A percentile compares a stretch with the other conserved stretches of the same genome.
phyloP scores from a whole-genome alignment of 78 protist genomes.

The Planoprotostelium fungivorum region DNA sequence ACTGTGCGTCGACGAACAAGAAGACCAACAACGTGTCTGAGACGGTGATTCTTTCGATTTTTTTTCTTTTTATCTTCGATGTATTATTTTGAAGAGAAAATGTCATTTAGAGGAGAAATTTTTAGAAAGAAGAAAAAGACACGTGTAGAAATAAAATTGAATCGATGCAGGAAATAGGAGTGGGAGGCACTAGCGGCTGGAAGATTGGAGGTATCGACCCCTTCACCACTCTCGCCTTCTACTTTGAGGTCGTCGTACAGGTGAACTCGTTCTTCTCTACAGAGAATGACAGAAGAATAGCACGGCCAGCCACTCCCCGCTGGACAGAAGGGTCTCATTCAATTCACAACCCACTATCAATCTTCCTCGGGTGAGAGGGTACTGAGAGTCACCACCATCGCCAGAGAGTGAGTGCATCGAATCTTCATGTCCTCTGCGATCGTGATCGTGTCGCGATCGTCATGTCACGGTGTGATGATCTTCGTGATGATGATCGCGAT shows the following conservation, averaged over 20 bases:
- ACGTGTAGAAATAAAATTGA: neutral
- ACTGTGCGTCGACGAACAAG: constrained; percentile 22
- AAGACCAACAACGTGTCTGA: constrained; percentile 34
- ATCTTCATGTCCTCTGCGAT: neutral
- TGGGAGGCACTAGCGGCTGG: constrained; percentile 94
- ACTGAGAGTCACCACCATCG: constrained; percentile 93
- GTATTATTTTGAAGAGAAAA: neutral
- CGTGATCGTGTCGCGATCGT: too few relatives aligned
- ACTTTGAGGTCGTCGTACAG: constrained; percentile 77
- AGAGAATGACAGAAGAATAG: neutral
- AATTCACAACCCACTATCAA: constrained; percentile 84
- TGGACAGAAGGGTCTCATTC: constrained; percentile 66
- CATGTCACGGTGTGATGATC: too few relatives aligned
- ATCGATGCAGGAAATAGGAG: constrained; percentile 79
- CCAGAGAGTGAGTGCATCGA: constrained; percentile 27
- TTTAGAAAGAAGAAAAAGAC: neutral
- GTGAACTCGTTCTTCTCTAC: neutral
- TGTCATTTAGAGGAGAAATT: neutral
- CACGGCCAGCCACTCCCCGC: constrained; percentile 13
- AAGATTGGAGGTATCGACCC: constrained; percentile 50
- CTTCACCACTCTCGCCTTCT: constrained; percentile 74
- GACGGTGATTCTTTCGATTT: constrained; percentile 2
- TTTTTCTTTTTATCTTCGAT: neutral
- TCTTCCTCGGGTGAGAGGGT: constrained; percentile 72
- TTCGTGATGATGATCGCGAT: neutral